phyloP scores from a whole-genome alignment of 1,284 basidiomycete species.

The Ustilago lituana region DNA sequence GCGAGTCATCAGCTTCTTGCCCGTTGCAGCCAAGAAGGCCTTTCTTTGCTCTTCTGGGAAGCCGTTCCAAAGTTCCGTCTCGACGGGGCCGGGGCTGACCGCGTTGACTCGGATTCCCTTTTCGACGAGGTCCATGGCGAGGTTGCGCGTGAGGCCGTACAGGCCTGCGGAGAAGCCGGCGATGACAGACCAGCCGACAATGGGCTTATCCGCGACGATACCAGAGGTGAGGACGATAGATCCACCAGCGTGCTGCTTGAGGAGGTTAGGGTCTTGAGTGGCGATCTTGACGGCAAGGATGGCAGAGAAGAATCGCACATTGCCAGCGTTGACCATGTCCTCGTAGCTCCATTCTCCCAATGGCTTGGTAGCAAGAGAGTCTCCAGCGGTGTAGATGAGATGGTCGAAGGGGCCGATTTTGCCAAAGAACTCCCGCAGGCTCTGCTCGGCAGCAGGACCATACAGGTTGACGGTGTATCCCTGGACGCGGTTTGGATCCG shows the following conservation, averaged over 20 bases:
- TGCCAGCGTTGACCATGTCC: conserved; percentile 22
- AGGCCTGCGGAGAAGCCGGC: conserved; percentile 18
- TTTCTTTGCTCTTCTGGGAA: conserved; percentile 13
- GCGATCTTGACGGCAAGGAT: conserved; percentile 41
- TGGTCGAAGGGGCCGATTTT: conserved; percentile 44
- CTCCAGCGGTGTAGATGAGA: conserved; percentile 47
- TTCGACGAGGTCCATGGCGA: conserved; percentile 34
- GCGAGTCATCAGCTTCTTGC: conserved; percentile 11
- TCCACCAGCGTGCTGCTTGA: conserved; percentile 8
- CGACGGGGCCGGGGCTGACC: conserved; percentile 34
- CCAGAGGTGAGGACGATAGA: conserved; percentile 42
- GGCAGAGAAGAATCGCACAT: conserved; percentile 23
- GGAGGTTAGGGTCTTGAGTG: background rate
- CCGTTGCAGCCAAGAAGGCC: background rate
- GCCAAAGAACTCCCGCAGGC: conserved; percentile 23
- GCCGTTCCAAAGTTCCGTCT: conserved; percentile 40
- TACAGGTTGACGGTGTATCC: conserved; percentile 37
- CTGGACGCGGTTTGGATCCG: conserved; percentile 24
- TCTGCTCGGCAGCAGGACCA: conserved; percentile 16
- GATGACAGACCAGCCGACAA: conserved; percentile 14
- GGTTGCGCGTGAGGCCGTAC: conserved; percentile 24
- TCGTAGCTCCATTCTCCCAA: conserved; percentile 25
- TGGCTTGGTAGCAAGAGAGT: conserved; percentile 9
- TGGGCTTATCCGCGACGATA: conserved; percentile 24
- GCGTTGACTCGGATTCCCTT: conserved; percentile 42